A percentile compares a stretch with the other conserved stretches of the same genome.
These are phyloP conservation scores for Geum urbanum DNA, from an alignment of 306 rosid species.

Conservation along the genomic window DNA sequence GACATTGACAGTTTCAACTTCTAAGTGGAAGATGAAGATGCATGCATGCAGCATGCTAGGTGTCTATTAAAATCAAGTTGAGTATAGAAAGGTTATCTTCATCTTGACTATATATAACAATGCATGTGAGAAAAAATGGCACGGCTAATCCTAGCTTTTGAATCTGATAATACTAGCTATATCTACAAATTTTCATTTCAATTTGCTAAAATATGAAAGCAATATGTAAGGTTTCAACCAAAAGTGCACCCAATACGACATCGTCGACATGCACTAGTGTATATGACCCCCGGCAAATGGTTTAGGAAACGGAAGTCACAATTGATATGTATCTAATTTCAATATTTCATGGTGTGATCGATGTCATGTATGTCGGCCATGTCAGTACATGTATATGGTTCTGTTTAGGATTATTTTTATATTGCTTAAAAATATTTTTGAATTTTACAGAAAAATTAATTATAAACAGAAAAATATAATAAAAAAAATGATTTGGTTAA, in stretches of 20 bases:
- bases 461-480: no score
- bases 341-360: not conserved
- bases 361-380: not conserved
- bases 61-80: not conserved
- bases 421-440: no score
- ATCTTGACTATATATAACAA: not conserved
- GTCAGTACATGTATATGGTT: no score
- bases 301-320: not conserved
- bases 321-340: not conserved
- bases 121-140: no score
- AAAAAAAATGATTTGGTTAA: no score
- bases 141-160: not conserved
- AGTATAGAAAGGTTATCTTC: not conserved
- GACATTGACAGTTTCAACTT: no score
- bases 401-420: no score
- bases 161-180: not conserved
- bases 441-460: no score
- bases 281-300: not conserved
- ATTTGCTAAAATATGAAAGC: not conserved
- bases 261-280: not conserved
- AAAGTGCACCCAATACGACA: not conserved
- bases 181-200: not conserved
- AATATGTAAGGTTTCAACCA: not conserved
- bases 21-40: not conserved
- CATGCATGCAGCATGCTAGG: no score